phyloP scores from a whole-genome alignment of 371 early-diverging fungal genomes.

The Mucor indicus region DNA sequence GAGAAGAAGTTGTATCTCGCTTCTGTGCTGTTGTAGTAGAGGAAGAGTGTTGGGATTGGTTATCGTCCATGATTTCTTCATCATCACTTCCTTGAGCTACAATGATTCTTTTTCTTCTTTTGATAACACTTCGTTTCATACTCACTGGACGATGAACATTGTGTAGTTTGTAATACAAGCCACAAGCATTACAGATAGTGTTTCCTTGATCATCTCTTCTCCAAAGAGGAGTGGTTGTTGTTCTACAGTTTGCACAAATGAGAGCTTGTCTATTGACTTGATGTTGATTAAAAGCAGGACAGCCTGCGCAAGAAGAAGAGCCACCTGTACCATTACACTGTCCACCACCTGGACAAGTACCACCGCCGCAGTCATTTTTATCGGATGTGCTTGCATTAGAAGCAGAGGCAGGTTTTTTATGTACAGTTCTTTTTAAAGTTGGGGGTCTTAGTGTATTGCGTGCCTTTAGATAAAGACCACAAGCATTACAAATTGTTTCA shows the following conservation, averaged over 20 bases:
- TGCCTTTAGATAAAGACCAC: conserved; percentile 67
- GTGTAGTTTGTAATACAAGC: conserved; percentile 85
- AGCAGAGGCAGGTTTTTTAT: conserved; percentile 4
- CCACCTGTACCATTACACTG: conserved; percentile 75
- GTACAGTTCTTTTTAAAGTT: conserved; percentile 38
- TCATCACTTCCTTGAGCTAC: conserved; percentile 19
- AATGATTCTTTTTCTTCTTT: conserved; percentile 77
- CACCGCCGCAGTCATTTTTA: conserved; percentile 34
- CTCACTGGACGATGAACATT: conserved; percentile 72
- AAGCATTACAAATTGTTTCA: conserved; percentile 85
- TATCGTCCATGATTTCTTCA: conserved; percentile 16
- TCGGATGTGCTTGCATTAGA: background rate
- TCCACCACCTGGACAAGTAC: conserved; percentile 76
- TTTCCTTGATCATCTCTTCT: conserved; percentile 78
- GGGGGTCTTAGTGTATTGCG: conserved; percentile 36
- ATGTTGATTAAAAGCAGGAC: conserved; percentile 72
- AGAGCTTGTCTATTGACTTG: conserved; percentile 52
- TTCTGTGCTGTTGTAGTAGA: conserved; percentile 44
- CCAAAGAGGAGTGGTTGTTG: conserved; percentile 90
- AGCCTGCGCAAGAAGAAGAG: conserved; percentile 66
- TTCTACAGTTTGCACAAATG: conserved; percentile 76
- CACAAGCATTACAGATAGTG: conserved; percentile 86
- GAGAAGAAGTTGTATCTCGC: background rate
- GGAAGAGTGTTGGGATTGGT: conserved; percentile 24
- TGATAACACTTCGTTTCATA: conserved; percentile 84